These are phyloP conservation scores for Daldinia eschscholtzii DNA, from an alignment of 2,329 filamentous ascomycete species.

Conservation along the genomic window DNA sequence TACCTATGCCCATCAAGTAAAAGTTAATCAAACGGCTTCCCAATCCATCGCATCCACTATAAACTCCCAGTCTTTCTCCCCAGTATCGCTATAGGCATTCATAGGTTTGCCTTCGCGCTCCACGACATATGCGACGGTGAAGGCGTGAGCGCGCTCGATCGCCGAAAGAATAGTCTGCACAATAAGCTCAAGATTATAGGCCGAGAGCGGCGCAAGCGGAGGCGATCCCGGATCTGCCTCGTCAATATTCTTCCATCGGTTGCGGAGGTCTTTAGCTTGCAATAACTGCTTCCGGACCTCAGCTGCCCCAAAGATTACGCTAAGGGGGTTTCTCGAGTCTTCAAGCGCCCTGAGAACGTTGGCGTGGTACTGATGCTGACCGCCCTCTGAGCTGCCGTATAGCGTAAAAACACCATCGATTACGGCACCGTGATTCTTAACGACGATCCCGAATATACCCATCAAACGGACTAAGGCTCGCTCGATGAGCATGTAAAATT, in stretches of 20 bases:
- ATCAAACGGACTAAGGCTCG: constrained; percentile 76
- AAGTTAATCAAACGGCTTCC: constrained; percentile 57
- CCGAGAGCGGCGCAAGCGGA: constrained; percentile 61
- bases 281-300: constrained; percentile 70
- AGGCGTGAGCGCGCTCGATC: constrained; percentile 67
- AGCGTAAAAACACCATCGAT: constrained; percentile 14
- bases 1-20: not conserved
- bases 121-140: constrained; percentile 63
- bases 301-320: constrained; percentile 65
- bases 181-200: constrained; percentile 73
- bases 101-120: constrained; percentile 40
- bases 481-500: constrained; percentile 80
- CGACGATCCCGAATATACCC: constrained; percentile 70
- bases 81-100: constrained; percentile 42
- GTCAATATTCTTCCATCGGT: constrained; percentile 78
- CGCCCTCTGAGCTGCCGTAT: constrained; percentile 7
- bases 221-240: constrained; percentile 49
- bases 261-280: constrained; percentile 77
- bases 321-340: constrained; percentile 67
- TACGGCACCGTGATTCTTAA: constrained; percentile 52
- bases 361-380: constrained; percentile 73
- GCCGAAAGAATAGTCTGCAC: constrained; percentile 68
- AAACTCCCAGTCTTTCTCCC: constrained; percentile 64
- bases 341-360: constrained; percentile 75
- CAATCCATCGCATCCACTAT: constrained; percentile 73